Evolutionary conservation across 2,329 filamentous ascomycete genomes (phyloP).

Genomic region (Neonectria punicea): DNA sequence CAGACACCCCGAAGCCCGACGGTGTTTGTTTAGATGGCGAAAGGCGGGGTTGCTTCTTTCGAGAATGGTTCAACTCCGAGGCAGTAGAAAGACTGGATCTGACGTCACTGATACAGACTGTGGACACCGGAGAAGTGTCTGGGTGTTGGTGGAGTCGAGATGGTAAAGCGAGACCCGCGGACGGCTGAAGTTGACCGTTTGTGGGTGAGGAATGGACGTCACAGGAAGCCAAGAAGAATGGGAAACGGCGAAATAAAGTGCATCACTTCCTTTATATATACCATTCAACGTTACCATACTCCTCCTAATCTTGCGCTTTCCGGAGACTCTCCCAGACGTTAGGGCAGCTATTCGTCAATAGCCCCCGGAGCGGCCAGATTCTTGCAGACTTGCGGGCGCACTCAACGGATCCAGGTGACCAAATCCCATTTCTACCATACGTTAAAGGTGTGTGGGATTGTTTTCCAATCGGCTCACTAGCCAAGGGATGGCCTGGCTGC

Average conservation of each 20-base stretch:
- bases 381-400: slow-evolving; percentile 14
- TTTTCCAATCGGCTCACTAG: no score
- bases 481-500: no score
- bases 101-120: neutral
- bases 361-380: neutral
- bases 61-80: neutral
- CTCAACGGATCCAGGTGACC: neutral
- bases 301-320: neutral
- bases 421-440: neutral
- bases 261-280: neutral
- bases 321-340: neutral
- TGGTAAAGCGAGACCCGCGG: neutral
- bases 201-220: neutral
- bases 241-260: neutral
- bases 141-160: neutral
- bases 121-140: no score
- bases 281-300: neutral
- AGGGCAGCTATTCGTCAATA: slow-evolving; percentile 3
- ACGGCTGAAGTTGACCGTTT: neutral
- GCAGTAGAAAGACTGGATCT: neutral
- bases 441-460: neutral
- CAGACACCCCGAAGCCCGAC: neutral
- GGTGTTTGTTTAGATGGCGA: neutral
- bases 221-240: neutral
- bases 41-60: neutral